Conservation (phyloP, 768 basidiomycete species). For the Lactarius vividus region DNA sequence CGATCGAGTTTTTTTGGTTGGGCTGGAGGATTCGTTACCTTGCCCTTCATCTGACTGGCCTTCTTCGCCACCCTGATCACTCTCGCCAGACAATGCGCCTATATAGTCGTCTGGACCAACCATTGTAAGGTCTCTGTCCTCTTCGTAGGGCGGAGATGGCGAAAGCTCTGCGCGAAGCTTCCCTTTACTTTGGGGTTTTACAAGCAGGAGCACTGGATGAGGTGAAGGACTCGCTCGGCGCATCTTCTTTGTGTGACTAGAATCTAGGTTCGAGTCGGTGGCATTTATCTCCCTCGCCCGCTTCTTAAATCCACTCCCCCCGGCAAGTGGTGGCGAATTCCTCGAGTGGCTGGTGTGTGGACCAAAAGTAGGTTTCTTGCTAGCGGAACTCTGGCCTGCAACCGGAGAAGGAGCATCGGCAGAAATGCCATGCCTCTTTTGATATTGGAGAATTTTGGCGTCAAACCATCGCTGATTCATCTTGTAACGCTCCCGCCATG, state of each 20-base stretch:
- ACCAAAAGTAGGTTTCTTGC: background rate
- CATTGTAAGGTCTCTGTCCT: background rate
- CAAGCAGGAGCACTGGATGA: background rate
- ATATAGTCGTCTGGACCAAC: constrained; percentile 20
- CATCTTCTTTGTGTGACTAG: constrained; percentile 6
- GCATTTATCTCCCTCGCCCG: constrained; percentile 12
- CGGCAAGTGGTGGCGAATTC: background rate
- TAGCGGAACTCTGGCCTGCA: background rate
- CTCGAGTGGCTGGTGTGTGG: background rate
- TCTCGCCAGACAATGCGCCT: constrained; percentile 14
- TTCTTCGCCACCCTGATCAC: constrained; percentile 13
- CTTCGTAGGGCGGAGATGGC: background rate
- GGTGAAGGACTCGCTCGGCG: constrained; percentile 4
- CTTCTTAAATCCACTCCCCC: constrained; percentile 12
- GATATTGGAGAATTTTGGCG: constrained; percentile 40
- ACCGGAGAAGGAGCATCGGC: background rate
- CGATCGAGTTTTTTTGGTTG: background rate
- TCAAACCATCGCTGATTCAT: constrained; percentile 46
- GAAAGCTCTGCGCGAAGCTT: background rate
- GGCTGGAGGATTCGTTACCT: background rate
- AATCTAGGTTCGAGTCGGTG: background rate
- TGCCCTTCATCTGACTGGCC: background rate
- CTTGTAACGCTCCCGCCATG: constrained; percentile 62
- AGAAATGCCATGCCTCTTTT: constrained; percentile 34
- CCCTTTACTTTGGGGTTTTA: background rate